Conservation (phyloP, 805 yeast species). For the Komagataella pseudopastoris region DNA sequence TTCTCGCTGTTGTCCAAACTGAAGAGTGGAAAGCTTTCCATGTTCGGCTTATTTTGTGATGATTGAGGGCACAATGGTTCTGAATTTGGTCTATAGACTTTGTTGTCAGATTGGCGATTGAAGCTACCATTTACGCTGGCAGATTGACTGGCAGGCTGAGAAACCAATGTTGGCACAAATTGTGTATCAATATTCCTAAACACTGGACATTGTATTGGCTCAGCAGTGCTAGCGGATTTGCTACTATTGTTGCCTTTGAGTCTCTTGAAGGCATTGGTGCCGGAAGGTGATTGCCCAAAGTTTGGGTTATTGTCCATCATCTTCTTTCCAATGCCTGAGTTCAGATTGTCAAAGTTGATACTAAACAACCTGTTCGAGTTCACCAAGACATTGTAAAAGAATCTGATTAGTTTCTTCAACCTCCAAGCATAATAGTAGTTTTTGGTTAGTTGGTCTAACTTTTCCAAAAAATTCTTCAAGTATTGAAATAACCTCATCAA, state of each 20-base stretch:
- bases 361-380: conserved; percentile 21
- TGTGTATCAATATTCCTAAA: conserved; percentile 5
- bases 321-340: conserved; percentile 5
- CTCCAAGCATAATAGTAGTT: conserved; percentile 33
- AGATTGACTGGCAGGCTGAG: not conserved
- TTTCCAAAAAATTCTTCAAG: conserved; percentile 19
- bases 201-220: conserved; percentile 7
- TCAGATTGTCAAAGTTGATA: conserved; percentile 16
- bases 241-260: not conserved
- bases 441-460: conserved; percentile 21
- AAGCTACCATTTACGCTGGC: not conserved
- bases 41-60: not conserved
- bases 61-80: not conserved
- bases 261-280: not conserved
- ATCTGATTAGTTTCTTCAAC: conserved; percentile 25
- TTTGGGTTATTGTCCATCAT: not conserved
- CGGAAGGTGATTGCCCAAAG: not conserved
- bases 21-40: not conserved
- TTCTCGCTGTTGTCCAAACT: not conserved
- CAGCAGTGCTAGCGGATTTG: not conserved
- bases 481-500: conserved; percentile 18
- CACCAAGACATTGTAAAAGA: conserved; percentile 19
- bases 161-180: conserved; percentile 1
- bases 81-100: not conserved
- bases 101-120: not conserved